Evolutionary conservation across 208 protist species (phyloP).

Genomic region (Balamuthia mandrillaris): DNA sequence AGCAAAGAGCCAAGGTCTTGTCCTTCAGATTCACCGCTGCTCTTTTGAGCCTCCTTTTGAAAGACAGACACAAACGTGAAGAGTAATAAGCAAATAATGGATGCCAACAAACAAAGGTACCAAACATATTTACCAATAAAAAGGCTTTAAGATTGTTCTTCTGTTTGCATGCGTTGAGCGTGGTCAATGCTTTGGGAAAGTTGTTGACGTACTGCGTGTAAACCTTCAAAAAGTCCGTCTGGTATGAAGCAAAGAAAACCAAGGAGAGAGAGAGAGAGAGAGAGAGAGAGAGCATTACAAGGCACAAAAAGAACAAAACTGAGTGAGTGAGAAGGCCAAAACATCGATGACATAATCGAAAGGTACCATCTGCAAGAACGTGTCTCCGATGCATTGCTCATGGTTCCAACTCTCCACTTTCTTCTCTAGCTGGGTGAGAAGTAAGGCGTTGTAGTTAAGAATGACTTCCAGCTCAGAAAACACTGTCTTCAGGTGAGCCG

Average conservation of each 20-base stretch:
- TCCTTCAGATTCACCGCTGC: background rate
- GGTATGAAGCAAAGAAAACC: background rate
- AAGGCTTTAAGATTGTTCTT: constrained; percentile 50
- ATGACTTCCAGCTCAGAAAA: constrained; percentile 49
- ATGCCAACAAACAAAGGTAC: background rate
- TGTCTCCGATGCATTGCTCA: constrained; percentile 57
- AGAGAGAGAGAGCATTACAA: too few species aligned
- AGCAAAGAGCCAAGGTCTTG: constrained; percentile 52
- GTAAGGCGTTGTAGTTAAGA: constrained; percentile 51
- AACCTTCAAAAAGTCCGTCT: constrained; percentile 60
- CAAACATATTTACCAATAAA: constrained; percentile 1
- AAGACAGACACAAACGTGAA: too few species aligned
- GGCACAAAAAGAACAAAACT: too few species aligned
- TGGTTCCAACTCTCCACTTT: constrained; percentile 40
- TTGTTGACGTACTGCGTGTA: constrained; percentile 67
- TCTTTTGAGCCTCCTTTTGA: constrained; percentile 18
- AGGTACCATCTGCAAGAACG: constrained; percentile 43
- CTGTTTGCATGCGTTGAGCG: constrained; percentile 48
- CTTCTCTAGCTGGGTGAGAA: constrained; percentile 44
- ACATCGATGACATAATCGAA: background rate
- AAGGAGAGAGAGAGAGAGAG: too few species aligned
- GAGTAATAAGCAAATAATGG: background rate
- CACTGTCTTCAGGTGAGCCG: background rate
- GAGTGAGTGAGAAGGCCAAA: too few species aligned
- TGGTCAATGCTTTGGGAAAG: constrained; percentile 50